A percentile compares a stretch with the other conserved stretches of the same genome.
Conservation (phyloP, 129 eudicot genomes). For the Solidago caesia region DNA sequence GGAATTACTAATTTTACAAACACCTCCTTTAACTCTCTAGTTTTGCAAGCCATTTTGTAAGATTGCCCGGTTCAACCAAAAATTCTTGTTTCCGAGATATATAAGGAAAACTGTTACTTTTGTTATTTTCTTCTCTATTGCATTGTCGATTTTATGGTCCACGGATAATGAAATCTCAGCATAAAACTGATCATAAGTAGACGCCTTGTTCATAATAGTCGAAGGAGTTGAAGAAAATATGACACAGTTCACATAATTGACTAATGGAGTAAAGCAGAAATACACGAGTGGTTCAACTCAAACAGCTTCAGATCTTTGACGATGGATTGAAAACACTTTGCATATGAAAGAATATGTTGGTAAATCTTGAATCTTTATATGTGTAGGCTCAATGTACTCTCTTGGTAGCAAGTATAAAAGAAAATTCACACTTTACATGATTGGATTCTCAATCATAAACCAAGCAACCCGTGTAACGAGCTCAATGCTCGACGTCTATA, state of each 20-base stretch:
- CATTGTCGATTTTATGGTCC: background rate
- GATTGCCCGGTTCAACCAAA: too few species aligned
- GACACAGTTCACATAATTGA: background rate
- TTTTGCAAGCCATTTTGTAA: too few species aligned
- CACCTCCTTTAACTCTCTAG: too few species aligned
- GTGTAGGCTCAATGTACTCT: background rate
- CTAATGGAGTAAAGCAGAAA: background rate
- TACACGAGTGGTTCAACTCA: background rate
- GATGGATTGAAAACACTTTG: background rate
- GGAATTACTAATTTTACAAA: too few species aligned
- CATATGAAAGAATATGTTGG: background rate
- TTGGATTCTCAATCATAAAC: background rate
- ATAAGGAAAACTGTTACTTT: background rate
- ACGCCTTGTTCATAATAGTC: background rate
- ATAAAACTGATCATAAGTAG: background rate
- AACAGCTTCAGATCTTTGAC: background rate
- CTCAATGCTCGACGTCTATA: background rate
- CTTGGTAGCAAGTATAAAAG: background rate
- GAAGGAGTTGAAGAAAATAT: background rate
- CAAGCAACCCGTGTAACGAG: constrained; percentile 5
- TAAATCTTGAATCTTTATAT: background rate
- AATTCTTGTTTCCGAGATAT: constrained; percentile 1
- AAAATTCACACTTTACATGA: background rate
- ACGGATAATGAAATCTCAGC: background rate
- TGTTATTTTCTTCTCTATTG: background rate